Base-by-base conservation (phyloP, 257 asterid species). In the Nicotiana knightiana region DNA sequence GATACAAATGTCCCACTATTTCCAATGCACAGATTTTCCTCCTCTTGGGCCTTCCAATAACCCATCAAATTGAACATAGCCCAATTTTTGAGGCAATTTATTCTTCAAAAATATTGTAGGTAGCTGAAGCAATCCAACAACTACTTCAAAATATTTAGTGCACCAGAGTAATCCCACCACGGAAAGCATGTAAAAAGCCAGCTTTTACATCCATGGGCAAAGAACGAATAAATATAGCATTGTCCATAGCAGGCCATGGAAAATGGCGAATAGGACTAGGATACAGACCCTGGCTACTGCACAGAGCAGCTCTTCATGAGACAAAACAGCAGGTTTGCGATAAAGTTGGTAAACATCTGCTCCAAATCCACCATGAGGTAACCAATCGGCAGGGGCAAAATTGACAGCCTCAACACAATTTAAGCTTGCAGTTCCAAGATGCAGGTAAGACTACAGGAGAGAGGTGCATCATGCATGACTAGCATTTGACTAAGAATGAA, bases 341-440 rank as follows among this genome's bases (percentile, higher is more conserved):
- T 21, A 21, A 21, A 21, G 24, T 21, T 21, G 24, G 24, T 21
- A 21, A 21, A 21, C 0, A 21, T 21, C 24, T 21, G 24, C 24
- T 83, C 99, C 99, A 88, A 90, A 91, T 84, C 99, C 97, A 79
- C 99, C 99, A 87, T 93, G 93, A 84, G 99, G 99, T 77, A 93
- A 88, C 99, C 99, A 95, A 86, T 95, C 99, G 82, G 98, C 98
- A 86, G 99, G 97, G 66, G 99, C 99, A 85, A 95, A 95, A 87
- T 95, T 95, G 85, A 95, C 99, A 73, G 99, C 99, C 92, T 95
- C 99, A 8, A 98, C 99, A 89, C 99, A 95, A 83, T 95, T 95
- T 86, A 95, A 87, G 78, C 99, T 98, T 95, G 89, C 68, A 81
- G 84, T 67, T 81, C 76, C 83, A 85, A 85, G 85, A 80, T 85